A percentile compares a stretch with the other conserved stretches of the same genome.
phyloP scores from a whole-genome alignment of 176 grass and related monocot genomes.

The Triticum urartu region DNA sequence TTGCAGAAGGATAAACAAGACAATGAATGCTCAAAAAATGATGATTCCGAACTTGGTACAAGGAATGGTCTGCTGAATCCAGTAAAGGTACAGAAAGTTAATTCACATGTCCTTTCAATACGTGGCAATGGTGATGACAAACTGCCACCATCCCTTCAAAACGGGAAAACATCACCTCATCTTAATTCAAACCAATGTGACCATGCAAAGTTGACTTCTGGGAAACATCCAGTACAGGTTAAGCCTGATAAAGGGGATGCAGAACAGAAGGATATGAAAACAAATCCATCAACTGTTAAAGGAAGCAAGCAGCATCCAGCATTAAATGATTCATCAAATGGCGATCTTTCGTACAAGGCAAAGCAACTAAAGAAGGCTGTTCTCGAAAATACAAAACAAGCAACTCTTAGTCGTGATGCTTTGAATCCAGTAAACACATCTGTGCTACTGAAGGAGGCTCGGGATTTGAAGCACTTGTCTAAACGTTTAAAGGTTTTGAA shows the following conservation, averaged over 20 bases:
- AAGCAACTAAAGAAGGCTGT: conserved; percentile 33
- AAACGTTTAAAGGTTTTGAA: conserved; percentile 83
- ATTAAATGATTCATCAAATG: conserved; percentile 22
- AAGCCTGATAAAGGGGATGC: conserved; percentile 40
- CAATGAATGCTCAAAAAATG: conserved; percentile 15
- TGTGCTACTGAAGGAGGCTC: conserved; percentile 75
- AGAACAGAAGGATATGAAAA: conserved; percentile 37
- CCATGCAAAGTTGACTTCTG: conserved; percentile 15
- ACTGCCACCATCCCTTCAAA: conserved; percentile 11
- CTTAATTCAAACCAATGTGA: conserved; percentile 30
- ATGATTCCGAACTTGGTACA: conserved; percentile 20
- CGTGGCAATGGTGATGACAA: conserved; percentile 24
- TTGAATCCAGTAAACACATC: conserved; percentile 49
- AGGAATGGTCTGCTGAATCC: conserved; percentile 27
- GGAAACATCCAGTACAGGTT: conserved; percentile 19
- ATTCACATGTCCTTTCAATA: not conserved
- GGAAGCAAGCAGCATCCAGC: conserved; percentile 38
- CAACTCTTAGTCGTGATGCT: conserved; percentile 40
- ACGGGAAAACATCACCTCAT: conserved; percentile 17
- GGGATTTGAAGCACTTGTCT: conserved; percentile 78
- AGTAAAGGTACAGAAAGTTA: conserved; percentile 14
- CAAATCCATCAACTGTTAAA: conserved; percentile 26
- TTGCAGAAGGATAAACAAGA: conserved; percentile 41
- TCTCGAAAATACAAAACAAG: conserved; percentile 42
- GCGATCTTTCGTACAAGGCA: conserved; percentile 11